Conservation (phyloP, 108 stramenopile genomes). For the Bacterosira constricta region DNA sequence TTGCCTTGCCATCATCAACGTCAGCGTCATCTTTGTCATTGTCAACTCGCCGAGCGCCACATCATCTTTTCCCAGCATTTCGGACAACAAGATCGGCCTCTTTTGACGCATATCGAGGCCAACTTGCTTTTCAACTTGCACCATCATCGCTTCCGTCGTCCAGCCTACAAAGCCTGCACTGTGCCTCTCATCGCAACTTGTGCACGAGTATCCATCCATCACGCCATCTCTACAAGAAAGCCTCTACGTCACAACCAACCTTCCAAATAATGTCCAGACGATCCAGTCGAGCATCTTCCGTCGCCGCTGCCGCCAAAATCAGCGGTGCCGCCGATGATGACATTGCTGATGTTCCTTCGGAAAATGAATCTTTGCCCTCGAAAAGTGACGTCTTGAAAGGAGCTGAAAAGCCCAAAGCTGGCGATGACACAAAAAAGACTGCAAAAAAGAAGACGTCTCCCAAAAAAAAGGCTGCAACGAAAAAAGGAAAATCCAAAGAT, state of each 20-base stretch:
- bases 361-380: not conserved
- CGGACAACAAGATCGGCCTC: no score
- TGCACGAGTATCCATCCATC: no score
- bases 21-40: not conserved
- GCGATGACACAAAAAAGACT: not conserved
- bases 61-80: no score
- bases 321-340: not conserved
- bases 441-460: not conserved
- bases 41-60: not conserved
- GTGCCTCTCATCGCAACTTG: no score
- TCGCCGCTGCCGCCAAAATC: conserved; percentile 3
- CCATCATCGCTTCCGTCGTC: no score
- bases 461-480: not conserved
- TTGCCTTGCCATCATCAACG: not conserved
- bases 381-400: no score
- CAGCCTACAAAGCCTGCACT: no score
- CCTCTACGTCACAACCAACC: not conserved
- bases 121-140: no score
- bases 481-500: no score
- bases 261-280: conserved; percentile 12
- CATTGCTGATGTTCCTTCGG: not conserved
- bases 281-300: conserved; percentile 9
- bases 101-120: no score
- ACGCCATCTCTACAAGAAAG: no score
- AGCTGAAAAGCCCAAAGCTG: not conserved